These are phyloP conservation scores for Porcisia hertigi DNA, from an alignment of 208 protist species.

Conservation along the genomic window DNA sequence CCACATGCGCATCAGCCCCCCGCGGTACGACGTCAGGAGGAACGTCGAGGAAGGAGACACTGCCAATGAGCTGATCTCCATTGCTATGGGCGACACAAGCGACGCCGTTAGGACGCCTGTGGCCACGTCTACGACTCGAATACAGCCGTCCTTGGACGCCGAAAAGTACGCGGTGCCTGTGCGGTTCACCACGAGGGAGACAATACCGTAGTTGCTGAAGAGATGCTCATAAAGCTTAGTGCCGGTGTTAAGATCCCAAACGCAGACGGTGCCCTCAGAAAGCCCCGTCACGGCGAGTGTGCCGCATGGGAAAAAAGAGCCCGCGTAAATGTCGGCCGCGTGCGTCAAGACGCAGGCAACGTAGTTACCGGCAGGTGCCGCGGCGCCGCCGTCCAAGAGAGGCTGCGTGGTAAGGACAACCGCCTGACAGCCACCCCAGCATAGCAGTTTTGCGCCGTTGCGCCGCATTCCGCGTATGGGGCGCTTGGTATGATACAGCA, in stretches of 20 bases:
- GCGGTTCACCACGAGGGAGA: constrained; percentile 60
- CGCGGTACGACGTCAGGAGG: constrained; percentile 72
- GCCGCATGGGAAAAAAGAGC: constrained; percentile 78
- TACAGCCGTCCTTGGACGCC: constrained; percentile 69
- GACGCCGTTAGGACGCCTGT: constrained; percentile 73
- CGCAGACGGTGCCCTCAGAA: constrained; percentile 73
- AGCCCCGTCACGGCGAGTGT: constrained; percentile 72
- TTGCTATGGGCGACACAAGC: constrained; percentile 59
- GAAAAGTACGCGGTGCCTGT: constrained; percentile 80
- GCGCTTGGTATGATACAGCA: constrained; percentile 52
- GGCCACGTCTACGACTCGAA: constrained; percentile 75
- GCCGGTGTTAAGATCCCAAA: constrained; percentile 72
- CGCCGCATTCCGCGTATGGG: constrained; percentile 52
- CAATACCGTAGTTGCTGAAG: constrained; percentile 65
- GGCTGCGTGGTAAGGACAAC: constrained; percentile 51
- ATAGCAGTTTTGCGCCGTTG: constrained; percentile 54
- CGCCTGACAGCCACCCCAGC: constrained; percentile 68
- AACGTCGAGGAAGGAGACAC: constrained; percentile 77
- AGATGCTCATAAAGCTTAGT: constrained; percentile 66
- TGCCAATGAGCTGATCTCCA: constrained; percentile 71
- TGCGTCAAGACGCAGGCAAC: constrained; percentile 60
- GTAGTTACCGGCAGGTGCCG: background rate
- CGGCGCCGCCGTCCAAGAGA: constrained; percentile 23
- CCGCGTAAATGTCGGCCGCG: constrained; percentile 61
- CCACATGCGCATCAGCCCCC: constrained; percentile 75